Percentiles rank a stretch among this genome's conserved stretches.
Conservation (phyloP, 345 rosid species). For the Isatis tinctoria region DNA sequence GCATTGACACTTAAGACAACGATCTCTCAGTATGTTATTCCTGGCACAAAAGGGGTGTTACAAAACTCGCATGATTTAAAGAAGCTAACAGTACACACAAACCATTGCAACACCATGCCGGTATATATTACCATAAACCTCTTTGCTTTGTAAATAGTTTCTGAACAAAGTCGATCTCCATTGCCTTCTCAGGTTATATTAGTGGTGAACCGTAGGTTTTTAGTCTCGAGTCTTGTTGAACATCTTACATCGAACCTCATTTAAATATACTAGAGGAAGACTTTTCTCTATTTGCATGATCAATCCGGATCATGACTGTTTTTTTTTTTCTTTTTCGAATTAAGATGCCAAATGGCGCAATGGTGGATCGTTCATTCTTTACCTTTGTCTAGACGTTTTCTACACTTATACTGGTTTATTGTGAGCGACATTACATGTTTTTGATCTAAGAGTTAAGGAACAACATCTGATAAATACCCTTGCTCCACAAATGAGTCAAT, state of each 20-base stretch:
- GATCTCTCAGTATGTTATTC: neutral
- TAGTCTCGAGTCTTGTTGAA: neutral
- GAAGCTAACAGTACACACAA: neutral
- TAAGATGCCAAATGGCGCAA: neutral
- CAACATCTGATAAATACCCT: constrained; percentile 38
- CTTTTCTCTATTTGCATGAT: neutral
- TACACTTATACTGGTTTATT: neutral
- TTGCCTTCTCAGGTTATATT: neutral
- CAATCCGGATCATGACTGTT: neutral
- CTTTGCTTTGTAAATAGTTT: no score
- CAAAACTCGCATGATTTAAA: neutral
- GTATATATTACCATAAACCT: neutral
- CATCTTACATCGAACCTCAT: neutral
- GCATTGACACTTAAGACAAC: neutral
- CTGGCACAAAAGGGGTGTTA: neutral
- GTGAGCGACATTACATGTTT: neutral
- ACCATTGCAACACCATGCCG: neutral
- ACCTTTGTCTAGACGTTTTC: neutral
- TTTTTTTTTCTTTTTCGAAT: neutral
- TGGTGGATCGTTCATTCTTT: neutral
- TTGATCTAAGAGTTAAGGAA: neutral
- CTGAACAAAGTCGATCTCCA: constrained; percentile 7
- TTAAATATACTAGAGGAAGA: neutral
- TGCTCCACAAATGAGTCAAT: constrained; percentile 54
- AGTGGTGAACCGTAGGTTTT: neutral